These are phyloP conservation scores for Tephrocybe sp. DNA, from an alignment of 768 basidiomycete genomes.

Conservation along the genomic window DNA sequence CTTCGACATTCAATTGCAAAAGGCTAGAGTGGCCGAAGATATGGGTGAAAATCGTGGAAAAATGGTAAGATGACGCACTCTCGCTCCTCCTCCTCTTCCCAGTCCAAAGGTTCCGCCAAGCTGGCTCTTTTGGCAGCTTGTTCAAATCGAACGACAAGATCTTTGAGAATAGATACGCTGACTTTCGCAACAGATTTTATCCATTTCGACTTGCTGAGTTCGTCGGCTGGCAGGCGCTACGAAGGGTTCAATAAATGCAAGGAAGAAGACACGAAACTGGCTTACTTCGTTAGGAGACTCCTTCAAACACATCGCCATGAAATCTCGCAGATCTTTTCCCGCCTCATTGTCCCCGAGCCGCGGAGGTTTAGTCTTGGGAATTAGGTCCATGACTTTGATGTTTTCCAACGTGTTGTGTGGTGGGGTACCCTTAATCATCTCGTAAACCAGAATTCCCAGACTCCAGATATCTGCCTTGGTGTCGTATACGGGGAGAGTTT, in stretches of 20 bases:
- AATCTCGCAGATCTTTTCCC: constrained; percentile 85
- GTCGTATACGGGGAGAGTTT: constrained; percentile 87
- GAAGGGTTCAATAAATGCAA: constrained; percentile 4
- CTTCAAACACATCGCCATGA: constrained; percentile 78
- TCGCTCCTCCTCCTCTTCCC: constrained; percentile 70
- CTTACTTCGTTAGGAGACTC: constrained; percentile 79
- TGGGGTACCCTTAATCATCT: constrained; percentile 96
- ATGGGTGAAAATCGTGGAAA: not conserved
- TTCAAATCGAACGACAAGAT: constrained; percentile 79
- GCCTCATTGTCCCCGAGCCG: constrained; percentile 76
- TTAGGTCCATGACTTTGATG: constrained; percentile 84
- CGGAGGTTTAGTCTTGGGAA: constrained; percentile 84
- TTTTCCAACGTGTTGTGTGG: constrained; percentile 84
- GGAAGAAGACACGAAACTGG: constrained; percentile 3
- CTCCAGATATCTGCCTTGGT: constrained; percentile 99
- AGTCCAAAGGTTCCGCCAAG: constrained; percentile 67
- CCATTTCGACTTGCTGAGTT: constrained; percentile 86
- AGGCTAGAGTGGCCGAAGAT: constrained; percentile 12
- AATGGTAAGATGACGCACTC: constrained; percentile 34
- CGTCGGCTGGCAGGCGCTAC: constrained; percentile 88
- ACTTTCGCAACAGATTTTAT: constrained; percentile 75
- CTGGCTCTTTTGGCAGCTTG: constrained; percentile 77
- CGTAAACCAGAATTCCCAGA: constrained; percentile 92
- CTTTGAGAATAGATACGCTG: constrained; percentile 68
- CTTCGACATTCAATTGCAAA: constrained; percentile 24